Evolutionary conservation across 1,284 basidiomycete genomes (phyloP), one percentile per base, ranked within the genome.

Genomic region (Microbotryum saponariae): DNA sequence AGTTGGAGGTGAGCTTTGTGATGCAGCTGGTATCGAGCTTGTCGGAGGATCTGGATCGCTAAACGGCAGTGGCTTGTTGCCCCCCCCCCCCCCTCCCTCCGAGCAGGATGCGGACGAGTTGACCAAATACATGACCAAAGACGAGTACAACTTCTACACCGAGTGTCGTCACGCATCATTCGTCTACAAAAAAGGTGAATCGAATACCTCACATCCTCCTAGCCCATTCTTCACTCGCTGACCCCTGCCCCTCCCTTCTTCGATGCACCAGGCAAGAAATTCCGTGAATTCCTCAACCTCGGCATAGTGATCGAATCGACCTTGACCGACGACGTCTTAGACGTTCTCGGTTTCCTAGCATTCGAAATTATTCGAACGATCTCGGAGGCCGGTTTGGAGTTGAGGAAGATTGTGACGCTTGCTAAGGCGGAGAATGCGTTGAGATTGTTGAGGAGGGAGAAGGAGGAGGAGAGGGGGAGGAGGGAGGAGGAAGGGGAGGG

Each of bases 121-220:
- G 6, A 97, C 94, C 0, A 82, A 90, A 56, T 83, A 90, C 76
- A 97, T 97, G 94, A 96, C 91, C 0, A 82, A 89, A 66, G 92
- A 97, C 73, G 91, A 97, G 72, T 97, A 97, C 74, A 89, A 93
- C 65, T 91, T 96, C 73, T 98, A 97, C 74, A 92, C 92, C 2
- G 92, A 97, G 73, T 97, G 93, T 78, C 83, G 94, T 58, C 92
- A 97, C 76, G 94, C 94, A 0, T 91, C 90, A 12, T 98, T 97
- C 76, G 96, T 93, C 0, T 97, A 94, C 75, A 85, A 91, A 54
- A 96, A 96, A 83, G 85, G 91, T 89, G 45, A 51, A 78, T 73
- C 45, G n/a, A 14, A 8, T 1, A n/a, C 51, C 44, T 47, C 27
- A 12, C 48, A 14, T 48, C 21, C 25, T 29, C 21, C 4, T 27